Base-by-base conservation (phyloP, 2,329 filamentous ascomycete genomes). In the Alternaria novae-zelandiae region DNA sequence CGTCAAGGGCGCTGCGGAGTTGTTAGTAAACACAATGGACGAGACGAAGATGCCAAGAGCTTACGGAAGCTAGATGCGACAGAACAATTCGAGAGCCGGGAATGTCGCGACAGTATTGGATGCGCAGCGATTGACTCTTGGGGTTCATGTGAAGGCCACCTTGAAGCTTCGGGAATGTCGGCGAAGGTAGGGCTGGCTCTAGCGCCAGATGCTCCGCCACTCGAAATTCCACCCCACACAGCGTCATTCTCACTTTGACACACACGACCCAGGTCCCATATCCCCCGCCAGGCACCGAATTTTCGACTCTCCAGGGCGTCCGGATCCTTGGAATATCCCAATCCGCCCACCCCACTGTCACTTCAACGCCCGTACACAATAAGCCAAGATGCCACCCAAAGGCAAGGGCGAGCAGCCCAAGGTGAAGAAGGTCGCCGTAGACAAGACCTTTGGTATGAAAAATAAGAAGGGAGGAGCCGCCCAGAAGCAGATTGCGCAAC, bases 381-480 rank as follows among this genome's bases (percentile, higher is more conserved):
- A 65, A 23, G 57, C 63, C 84, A 88, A 74, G 74, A 94, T 94
- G 91, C 84, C 91, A 80, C 91, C 91, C 63, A 94, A 94, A 80
- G 78, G 79, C 66, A 82, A 82, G 75, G 71, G 70, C 65, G 78
- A 81, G 53, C 79, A 82, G 68, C 82, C 83, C 61, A 83, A 83
- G 75, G 80, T 81, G 70, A 79, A 80, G 72, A 93, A 93, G 83
- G 76, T 85, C 47, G 92, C 94, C 68, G 93, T 96, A 67, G 96
- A 99, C 86, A 96, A 95, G 84, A 97, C 96, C 53, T 99, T 99
- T 86, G 96, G 96, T 74, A 98, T 99, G 96, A 99, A 99, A 85
- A 99, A 99, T 80, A 99, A 99, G 86, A 99, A 97, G 86, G 96
- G 96, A 72, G 91, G 89, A 61, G 90, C 89, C 56, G 95, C 94